These are phyloP conservation scores for Leptodontidium sp. DNA, from an alignment of 2,329 filamentous ascomycete genomes.

Conservation along the genomic window DNA sequence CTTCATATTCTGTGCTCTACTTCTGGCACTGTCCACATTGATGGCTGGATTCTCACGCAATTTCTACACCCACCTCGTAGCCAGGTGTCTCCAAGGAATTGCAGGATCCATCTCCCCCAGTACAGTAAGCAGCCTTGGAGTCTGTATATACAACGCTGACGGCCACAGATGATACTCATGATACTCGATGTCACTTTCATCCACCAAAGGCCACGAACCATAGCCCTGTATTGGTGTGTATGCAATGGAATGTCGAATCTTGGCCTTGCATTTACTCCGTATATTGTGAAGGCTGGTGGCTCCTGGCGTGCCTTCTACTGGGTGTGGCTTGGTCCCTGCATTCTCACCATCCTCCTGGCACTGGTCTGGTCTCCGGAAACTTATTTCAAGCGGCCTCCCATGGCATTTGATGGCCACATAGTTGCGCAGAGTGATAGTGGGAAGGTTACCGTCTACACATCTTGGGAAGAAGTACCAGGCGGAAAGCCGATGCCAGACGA, in stretches of 20 bases:
- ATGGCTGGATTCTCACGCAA: slow-evolving; percentile 42
- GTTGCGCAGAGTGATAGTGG: slow-evolving; percentile 50
- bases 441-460: slow-evolving; percentile 50
- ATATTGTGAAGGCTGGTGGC: slow-evolving; percentile 40
- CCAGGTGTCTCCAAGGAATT: slow-evolving; percentile 47
- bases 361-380: slow-evolving; percentile 50
- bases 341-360: slow-evolving; percentile 42
- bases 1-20: slow-evolving; percentile 45
- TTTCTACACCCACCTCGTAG: slow-evolving; percentile 45
- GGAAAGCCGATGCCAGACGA: slow-evolving; percentile 27
- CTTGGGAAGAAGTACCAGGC: slow-evolving; percentile 43
- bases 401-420: slow-evolving; percentile 53
- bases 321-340: slow-evolving; percentile 43
- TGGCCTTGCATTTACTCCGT: slow-evolving; percentile 43
- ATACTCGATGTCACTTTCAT: slow-evolving; percentile 52
- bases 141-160: background rate
- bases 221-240: slow-evolving; percentile 49
- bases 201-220: slow-evolving; percentile 47
- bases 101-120: slow-evolving; percentile 46
- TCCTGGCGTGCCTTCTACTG: slow-evolving; percentile 49
- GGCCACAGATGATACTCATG: slow-evolving; percentile 47
- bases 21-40: slow-evolving; percentile 44
- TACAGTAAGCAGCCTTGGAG: slow-evolving; percentile 38
- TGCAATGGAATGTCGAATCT: slow-evolving; percentile 41
- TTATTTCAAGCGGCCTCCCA: slow-evolving; percentile 51